These are phyloP conservation scores for Crithidia brevicula DNA, from an alignment of 208 protist species.

Conservation along the genomic window DNA sequence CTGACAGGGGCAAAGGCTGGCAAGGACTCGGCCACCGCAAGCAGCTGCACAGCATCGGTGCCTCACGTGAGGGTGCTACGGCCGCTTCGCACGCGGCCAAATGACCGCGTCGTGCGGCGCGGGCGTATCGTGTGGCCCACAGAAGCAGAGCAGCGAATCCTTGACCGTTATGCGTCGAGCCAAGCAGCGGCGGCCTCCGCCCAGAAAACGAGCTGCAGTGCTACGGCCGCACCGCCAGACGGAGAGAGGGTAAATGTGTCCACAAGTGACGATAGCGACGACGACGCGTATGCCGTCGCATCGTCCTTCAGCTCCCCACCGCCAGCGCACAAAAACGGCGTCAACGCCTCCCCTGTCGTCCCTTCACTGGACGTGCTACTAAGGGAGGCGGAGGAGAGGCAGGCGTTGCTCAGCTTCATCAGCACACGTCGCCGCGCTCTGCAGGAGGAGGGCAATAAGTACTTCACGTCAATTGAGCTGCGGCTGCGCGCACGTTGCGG, in stretches of 20 bases:
- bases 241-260: not conserved
- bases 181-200: constrained; percentile 6
- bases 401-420: constrained; percentile 67
- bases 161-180: constrained; percentile 26
- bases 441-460: constrained; percentile 49
- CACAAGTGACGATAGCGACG: constrained; percentile 22
- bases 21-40: not conserved
- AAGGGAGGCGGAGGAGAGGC: constrained; percentile 71
- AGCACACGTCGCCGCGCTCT: constrained; percentile 47
- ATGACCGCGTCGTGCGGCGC: constrained; percentile 56
- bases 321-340: not conserved
- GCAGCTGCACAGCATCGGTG: constrained; percentile 20
- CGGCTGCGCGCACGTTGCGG: constrained; percentile 78
- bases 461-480: constrained; percentile 84
- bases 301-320: not conserved
- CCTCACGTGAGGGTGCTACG: constrained; percentile 59
- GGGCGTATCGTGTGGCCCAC: constrained; percentile 47
- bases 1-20: constrained; percentile 8
- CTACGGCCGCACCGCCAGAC: too few relatives aligned
- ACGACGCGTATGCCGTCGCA: not conserved
- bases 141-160: constrained; percentile 41
- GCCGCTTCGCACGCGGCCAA: constrained; percentile 60
- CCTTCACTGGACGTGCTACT: constrained; percentile 54
- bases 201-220: too few relatives aligned
- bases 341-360: constrained; percentile 8